Percentiles rank a stretch among this genome's conserved stretches.
These are phyloP conservation scores for Lasiosphaeris hirsuta DNA, from an alignment of 495 filamentous ascomycete genomes.

Conservation along the genomic window DNA sequence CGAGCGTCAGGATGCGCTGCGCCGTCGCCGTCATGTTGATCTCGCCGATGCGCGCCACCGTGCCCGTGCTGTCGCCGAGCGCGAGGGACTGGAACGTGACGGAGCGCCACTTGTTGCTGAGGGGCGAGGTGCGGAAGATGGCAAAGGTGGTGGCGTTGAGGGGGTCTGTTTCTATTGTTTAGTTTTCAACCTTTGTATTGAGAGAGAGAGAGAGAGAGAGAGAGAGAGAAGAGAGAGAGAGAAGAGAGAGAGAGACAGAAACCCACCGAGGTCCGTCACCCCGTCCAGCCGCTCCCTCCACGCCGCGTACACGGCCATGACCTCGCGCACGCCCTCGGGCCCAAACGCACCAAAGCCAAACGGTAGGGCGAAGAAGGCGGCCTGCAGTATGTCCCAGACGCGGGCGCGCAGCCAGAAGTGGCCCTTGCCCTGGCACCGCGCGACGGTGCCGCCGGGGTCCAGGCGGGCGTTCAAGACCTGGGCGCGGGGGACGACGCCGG, in stretches of 20 bases:
- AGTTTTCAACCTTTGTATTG: too few relatives aligned
- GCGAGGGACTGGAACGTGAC: not conserved
- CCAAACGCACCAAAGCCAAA: slow-evolving; percentile 1
- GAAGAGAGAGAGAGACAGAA: not conserved
- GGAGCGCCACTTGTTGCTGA: slow-evolving; percentile 3
- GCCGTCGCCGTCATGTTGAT: not conserved
- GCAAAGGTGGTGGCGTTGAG: not conserved
- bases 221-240: not conserved
- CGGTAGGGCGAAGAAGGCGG: not conserved
- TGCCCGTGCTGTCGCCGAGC: not conserved
- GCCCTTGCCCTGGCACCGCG: not conserved
- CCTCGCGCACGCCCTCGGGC: not conserved
- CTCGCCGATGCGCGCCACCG: not conserved
- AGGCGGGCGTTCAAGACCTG: not conserved
- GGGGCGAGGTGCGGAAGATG: not conserved
- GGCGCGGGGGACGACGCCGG: not conserved
- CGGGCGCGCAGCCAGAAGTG: not conserved
- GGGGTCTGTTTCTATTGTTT: not conserved
- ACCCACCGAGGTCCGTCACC: not conserved
- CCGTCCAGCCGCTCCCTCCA: not conserved
- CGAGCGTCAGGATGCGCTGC: not conserved
- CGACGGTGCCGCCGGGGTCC: not conserved
- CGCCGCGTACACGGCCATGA: not conserved
- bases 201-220: too few relatives aligned
- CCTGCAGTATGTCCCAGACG: not conserved